Conservation (phyloP, 768 basidiomycete species). For the Scleroderma bovista region DNA sequence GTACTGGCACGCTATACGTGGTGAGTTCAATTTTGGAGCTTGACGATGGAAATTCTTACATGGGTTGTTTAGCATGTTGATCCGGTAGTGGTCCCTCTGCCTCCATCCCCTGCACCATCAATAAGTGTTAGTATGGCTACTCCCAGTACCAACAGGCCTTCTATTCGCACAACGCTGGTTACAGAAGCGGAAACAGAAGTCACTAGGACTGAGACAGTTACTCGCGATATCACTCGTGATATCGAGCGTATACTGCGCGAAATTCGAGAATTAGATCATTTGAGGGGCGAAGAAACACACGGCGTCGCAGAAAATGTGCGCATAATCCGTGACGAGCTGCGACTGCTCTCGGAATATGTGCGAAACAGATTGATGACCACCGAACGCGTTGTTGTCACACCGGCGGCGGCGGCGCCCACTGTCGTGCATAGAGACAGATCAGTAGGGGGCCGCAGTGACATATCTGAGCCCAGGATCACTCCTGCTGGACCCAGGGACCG, state of each 20-base stretch:
- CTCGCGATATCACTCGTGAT: slow-evolving; percentile 48
- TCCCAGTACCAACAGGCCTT: slow-evolving; percentile 43
- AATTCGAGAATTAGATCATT: slow-evolving; percentile 59
- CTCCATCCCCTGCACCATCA: slow-evolving; percentile 30
- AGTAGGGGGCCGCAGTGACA: slow-evolving; percentile 38
- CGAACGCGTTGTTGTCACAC: slow-evolving; percentile 10
- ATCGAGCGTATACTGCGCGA: slow-evolving; percentile 47
- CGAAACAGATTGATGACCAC: slow-evolving; percentile 32
- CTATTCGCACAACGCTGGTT: slow-evolving; percentile 40
- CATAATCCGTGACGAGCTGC: slow-evolving; percentile 64
- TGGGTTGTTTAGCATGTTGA: slow-evolving; percentile 17
- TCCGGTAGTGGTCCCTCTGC: slow-evolving; percentile 29
- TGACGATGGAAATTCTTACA: slow-evolving; percentile 1
- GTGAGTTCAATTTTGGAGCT: slow-evolving; percentile 28
- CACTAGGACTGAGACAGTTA: slow-evolving; percentile 39
- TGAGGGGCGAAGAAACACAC: slow-evolving; percentile 56
- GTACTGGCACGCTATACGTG: slow-evolving; percentile 12
- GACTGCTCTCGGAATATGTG: slow-evolving; percentile 53
- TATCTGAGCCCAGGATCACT: slow-evolving; percentile 28
- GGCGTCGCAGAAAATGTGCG: slow-evolving; percentile 64
- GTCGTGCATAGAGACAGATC: slow-evolving; percentile 35
- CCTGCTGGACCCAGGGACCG: slow-evolving; percentile 23
- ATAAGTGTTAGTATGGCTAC: slow-evolving; percentile 47
- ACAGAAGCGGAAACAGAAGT: slow-evolving; percentile 37
- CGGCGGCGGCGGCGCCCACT: slow-evolving; percentile 4